Percentiles rank a stretch among this genome's conserved stretches.
phyloP scores from a whole-genome alignment of 768 basidiomycete genomes.

The Cystofilobasidium ferigula region DNA sequence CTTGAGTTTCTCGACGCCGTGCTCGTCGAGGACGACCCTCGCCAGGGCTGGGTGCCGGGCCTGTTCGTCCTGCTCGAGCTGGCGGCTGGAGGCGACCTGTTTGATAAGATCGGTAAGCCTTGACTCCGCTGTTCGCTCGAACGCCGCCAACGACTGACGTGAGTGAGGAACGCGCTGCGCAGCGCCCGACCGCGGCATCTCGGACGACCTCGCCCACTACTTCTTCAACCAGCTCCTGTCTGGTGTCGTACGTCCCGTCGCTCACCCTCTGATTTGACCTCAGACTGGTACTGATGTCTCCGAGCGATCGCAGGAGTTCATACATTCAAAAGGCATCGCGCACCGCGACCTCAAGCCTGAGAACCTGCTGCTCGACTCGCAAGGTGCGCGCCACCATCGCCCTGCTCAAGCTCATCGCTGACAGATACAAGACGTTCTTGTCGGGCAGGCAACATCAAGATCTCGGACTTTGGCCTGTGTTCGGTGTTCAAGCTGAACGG shows the following conservation, averaged over 20 bases:
- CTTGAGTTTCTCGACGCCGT: conserved; percentile 73
- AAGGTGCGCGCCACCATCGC: conserved; percentile 44
- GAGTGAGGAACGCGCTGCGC: conserved; percentile 64
- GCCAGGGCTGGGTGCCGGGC: conserved; percentile 60
- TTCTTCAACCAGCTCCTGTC: conserved; percentile 77
- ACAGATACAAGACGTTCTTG: not conserved
- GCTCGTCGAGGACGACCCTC: conserved; percentile 52
- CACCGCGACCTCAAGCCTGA: conserved; percentile 97
- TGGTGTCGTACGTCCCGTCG: conserved; percentile 56
- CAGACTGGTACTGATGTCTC: not conserved
- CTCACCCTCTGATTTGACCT: not conserved
- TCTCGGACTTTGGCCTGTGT: conserved; percentile 90
- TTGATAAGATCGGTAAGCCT: conserved; percentile 88
- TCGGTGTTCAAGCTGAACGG: conserved; percentile 83
- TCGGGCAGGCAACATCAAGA: conserved; percentile 52
- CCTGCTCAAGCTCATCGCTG: not conserved
- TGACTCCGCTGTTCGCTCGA: not conserved
- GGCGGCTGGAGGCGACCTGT: conserved; percentile 86
- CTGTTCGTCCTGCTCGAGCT: conserved; percentile 88
- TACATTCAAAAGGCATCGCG: conserved; percentile 80
- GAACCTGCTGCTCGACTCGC: conserved; percentile 73
- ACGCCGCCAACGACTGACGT: conserved; percentile 81
- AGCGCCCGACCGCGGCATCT: conserved; percentile 85
- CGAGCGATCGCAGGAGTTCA: conserved; percentile 55
- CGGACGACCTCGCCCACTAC: conserved; percentile 73